Base-by-base conservation (phyloP, 495 filamentous ascomycete species). In the Daldinia concentrica region DNA sequence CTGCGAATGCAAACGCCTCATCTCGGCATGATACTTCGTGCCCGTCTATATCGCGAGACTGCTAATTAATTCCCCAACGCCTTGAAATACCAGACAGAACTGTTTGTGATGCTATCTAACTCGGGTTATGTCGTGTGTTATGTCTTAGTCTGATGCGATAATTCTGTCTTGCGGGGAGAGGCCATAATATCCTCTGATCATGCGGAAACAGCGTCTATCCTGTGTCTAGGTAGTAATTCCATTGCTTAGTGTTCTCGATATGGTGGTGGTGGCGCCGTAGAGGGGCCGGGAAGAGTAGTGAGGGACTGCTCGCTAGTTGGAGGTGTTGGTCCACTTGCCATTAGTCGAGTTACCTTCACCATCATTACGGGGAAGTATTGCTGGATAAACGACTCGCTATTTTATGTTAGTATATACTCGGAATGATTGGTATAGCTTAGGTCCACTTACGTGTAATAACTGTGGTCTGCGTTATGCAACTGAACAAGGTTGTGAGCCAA, bases 401-500 rank as follows among this genome's bases (percentile, higher is more conserved):
- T 65, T 15, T 27, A 17, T 27, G n/a, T 69, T 72, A 77, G 65
- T 24, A 62, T 41, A 26, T 55, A 50, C 17, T 26, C 17, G 24
- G 6, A n/a, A 14, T 30, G 17, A 14, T 9, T 17, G 17, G 27
- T 51, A 36, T 15, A 58, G 7, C 15, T 12, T 59, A 32, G 19
- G 22, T 12, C 2, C 9, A 82, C 88, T 81, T 77, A 89, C 88
- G 91, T 93, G 74, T 96, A 98, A 76, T 89, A 98, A 65, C 88
- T 91, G 74, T 99, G 95, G 51, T 92, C 88, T 19, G 91, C 84
- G 75, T 90, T 91, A 79, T 97, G 94, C 58, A 89, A 88, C 22
- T 79, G 81, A 12, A 97, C 92, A 34, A 99, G 78, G 75, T 98
- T 98, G 79, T 99, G 95, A 54, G 96, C 94, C 72, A 99, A 78